A percentile compares a stretch with the other conserved stretches of the same genome.
Evolutionary conservation across 1,284 basidiomycete species (phyloP).

Genomic region (Apiotrichum montevideense): DNA sequence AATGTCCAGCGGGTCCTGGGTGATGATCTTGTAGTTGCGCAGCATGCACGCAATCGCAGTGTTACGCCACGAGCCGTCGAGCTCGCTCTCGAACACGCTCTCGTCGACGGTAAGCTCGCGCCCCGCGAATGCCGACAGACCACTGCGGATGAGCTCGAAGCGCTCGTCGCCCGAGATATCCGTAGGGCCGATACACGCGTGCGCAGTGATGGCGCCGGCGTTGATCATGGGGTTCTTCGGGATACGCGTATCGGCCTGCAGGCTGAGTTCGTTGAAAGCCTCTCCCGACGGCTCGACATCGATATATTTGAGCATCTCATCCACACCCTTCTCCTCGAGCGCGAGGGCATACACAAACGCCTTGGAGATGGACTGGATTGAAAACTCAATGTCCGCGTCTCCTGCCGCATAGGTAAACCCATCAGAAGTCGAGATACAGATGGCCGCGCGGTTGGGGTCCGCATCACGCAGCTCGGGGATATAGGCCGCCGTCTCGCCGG

Average conservation of each 20-base stretch:
- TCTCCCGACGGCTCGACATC: constrained; percentile 18
- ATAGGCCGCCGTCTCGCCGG: constrained; percentile 7
- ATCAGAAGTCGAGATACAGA: constrained; percentile 12
- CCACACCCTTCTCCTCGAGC: constrained; percentile 13
- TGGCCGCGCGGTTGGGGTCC: constrained; percentile 2
- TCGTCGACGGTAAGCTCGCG: constrained; percentile 14
- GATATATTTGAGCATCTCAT: constrained; percentile 1
- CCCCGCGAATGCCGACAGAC: constrained; percentile 11
- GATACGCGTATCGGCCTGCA: constrained; percentile 10
- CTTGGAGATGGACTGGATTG: constrained; percentile 19
- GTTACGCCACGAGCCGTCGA: constrained; percentile 14
- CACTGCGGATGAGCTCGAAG: constrained; percentile 11
- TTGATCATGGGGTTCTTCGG: constrained; percentile 20
- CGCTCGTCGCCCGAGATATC: constrained; percentile 2
- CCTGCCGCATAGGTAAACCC: constrained; percentile 13
- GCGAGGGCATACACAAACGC: constrained; percentile 19
- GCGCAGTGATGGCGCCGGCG: constrained; percentile 16
- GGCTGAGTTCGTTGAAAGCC: constrained; percentile 16
- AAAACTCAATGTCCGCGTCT: constrained; percentile 14
- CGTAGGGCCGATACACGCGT: constrained; percentile 6
- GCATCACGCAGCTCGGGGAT: constrained; percentile 16
- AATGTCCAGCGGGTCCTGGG: constrained; percentile 5
- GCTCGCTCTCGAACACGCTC: constrained; percentile 8
- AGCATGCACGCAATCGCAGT: constrained; percentile 17
- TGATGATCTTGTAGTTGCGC: constrained; percentile 12